These are phyloP conservation scores for Aspergillus fructus DNA, from an alignment of 2,329 filamentous ascomycete species.

Conservation along the genomic window DNA sequence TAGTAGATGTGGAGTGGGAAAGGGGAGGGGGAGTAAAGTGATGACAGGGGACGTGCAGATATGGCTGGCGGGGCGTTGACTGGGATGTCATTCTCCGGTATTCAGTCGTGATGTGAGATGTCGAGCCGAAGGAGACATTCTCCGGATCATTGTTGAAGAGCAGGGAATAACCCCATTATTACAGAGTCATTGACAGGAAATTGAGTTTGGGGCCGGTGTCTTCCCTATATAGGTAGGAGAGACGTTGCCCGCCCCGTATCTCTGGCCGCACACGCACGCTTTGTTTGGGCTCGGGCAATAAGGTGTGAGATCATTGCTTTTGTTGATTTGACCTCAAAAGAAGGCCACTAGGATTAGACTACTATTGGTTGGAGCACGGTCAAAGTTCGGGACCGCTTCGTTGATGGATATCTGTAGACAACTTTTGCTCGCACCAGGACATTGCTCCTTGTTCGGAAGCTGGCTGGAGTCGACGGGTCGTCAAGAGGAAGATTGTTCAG, in stretches of 20 bases:
- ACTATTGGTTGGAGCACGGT: neutral
- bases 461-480: neutral
- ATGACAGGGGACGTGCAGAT: slow-evolving; percentile 6
- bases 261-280: neutral
- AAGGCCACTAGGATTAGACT: neutral
- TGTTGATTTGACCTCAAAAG: neutral
- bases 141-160: too few species aligned
- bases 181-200: neutral
- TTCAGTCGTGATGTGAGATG: too few species aligned
- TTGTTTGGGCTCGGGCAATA: neutral
- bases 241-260: neutral
- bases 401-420: neutral
- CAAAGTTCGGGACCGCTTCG: neutral
- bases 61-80: neutral
- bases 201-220: too few species aligned
- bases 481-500: neutral
- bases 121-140: too few species aligned
- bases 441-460: too few species aligned
- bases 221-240: neutral
- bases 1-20: neutral
- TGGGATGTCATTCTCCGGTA: neutral
- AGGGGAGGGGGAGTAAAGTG: neutral
- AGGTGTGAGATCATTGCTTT: neutral
- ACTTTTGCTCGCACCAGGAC: neutral
- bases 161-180: neutral